A percentile compares a stretch with the other conserved stretches of the same genome.
These are phyloP conservation scores for Iris pallida DNA, from an alignment of 116 monocot species.

Conservation along the genomic window DNA sequence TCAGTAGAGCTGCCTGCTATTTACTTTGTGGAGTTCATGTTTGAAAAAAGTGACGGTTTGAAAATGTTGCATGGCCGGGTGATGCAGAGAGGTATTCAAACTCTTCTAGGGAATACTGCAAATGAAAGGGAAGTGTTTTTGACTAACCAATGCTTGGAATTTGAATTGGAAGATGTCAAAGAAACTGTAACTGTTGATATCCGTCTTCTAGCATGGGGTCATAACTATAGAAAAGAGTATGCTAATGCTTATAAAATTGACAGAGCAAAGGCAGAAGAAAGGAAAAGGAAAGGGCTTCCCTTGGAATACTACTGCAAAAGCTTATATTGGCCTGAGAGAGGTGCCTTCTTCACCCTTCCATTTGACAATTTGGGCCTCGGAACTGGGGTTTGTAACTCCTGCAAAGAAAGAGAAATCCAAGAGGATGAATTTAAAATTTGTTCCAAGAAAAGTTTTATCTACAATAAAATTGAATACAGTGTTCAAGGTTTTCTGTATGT, in stretches of 20 bases:
- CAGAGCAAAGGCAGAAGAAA: constrained; percentile 61
- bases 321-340: constrained; percentile 76
- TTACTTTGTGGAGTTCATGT: constrained; percentile 70
- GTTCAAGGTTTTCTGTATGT: constrained; percentile 72
- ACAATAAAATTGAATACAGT: constrained; percentile 53
- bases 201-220: constrained; percentile 51
- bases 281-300: constrained; percentile 65
- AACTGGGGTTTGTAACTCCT: constrained; percentile 65
- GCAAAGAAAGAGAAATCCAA: constrained; percentile 37
- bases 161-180: constrained; percentile 56
- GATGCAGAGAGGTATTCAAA: constrained; percentile 50
- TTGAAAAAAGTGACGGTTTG: constrained; percentile 40
- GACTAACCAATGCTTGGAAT: constrained; percentile 67
- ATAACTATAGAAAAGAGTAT: constrained; percentile 54
- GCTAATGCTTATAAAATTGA: constrained; percentile 42
- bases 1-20: constrained; percentile 23
- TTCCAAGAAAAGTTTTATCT: constrained; percentile 40
- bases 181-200: constrained; percentile 52
- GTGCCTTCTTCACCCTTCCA: constrained; percentile 64
- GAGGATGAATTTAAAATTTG: constrained; percentile 33
- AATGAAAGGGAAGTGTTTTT: constrained; percentile 83
- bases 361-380: constrained; percentile 56
- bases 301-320: constrained; percentile 72
- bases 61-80: constrained; percentile 79
- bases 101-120: constrained; percentile 77